These are phyloP conservation scores for Thalassiosira allenii DNA, from an alignment of 352 stramenopile genomes.

Conservation along the genomic window DNA sequence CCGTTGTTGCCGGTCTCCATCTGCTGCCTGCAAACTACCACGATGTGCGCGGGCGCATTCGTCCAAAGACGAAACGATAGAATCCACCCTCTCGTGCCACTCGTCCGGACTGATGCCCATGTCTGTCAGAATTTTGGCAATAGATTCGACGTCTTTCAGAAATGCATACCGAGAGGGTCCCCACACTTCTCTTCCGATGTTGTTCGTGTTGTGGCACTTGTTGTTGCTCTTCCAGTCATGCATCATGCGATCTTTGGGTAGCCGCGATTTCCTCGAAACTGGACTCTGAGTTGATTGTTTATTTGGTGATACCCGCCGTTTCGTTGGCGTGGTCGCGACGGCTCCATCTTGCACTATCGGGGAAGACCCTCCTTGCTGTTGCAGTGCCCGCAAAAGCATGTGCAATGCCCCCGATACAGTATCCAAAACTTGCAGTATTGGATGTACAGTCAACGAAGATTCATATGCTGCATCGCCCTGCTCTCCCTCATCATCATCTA, in stretches of 20 bases:
- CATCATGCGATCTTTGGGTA: conserved; percentile 41
- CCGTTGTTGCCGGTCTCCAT: not conserved
- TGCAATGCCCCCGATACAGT: conserved; percentile 30
- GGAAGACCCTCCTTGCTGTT: not conserved
- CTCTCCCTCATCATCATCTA: conserved; percentile 1
- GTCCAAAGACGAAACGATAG: conserved; percentile 45
- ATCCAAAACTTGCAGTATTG: conserved; percentile 47
- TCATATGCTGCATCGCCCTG: not conserved
- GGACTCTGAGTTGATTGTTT: not conserved
- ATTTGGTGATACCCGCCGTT: not conserved
- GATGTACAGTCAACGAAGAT: conserved; percentile 23
- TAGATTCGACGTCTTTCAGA: conserved; percentile 40
- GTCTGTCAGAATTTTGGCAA: conserved; percentile 11
- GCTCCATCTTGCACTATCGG: not conserved
- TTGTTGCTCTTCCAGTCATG: conserved; percentile 38
- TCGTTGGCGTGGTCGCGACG: not conserved
- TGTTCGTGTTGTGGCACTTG: not conserved
- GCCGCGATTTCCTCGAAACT: not conserved
- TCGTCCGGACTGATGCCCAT: conserved; percentile 26
- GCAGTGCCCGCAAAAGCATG: conserved; percentile 18
- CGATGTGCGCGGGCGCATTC: too few species aligned
- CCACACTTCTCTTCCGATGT: conserved; percentile 26
- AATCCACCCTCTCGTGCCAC: conserved; percentile 49
- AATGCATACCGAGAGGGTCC: conserved; percentile 56
- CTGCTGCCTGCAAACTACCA: not conserved